These are phyloP conservation scores for Trichoderma harzianum DNA, from an alignment of 2,329 filamentous ascomycete species.

Conservation along the genomic window DNA sequence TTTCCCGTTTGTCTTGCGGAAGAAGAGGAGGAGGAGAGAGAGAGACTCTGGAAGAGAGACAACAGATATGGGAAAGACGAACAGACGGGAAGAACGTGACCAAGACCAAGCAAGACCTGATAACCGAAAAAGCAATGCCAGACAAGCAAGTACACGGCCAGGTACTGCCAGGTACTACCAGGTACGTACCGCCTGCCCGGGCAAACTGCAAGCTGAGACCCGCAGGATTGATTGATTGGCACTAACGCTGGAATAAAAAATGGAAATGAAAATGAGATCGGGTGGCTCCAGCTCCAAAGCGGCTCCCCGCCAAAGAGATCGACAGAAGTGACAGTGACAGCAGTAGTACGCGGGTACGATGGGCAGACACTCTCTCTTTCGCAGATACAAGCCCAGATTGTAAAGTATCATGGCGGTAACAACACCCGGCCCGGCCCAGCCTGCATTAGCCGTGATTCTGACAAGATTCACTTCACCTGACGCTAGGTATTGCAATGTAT, in stretches of 20 bases:
- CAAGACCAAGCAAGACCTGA: not conserved
- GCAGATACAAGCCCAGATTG: not conserved
- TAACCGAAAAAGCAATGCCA: not conserved
- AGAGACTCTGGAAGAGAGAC: not conserved
- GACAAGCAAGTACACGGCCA: not conserved
- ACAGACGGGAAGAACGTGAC: not conserved
- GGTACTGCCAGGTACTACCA: not conserved
- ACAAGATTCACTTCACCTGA: not conserved
- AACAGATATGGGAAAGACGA: not conserved
- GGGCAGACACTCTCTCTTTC: not conserved
- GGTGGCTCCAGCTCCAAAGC: not conserved
- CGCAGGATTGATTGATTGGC: not conserved
- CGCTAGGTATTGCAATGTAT: not conserved
- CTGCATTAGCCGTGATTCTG: not conserved
- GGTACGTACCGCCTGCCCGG: not conserved
- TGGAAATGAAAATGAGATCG: not conserved
- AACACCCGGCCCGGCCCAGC: not conserved
- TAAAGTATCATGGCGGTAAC: not conserved
- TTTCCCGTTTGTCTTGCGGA: not conserved
- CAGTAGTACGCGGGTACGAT: not conserved
- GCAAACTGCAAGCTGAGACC: not conserved
- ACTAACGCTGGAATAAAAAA: not conserved
- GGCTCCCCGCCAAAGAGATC: not conserved
- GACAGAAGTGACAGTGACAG: not conserved
- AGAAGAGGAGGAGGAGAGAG: not conserved